A percentile compares a stretch with the other conserved stretches of the same genome.
These are phyloP conservation scores for Rauvolfia tetraphylla DNA, from an alignment of 257 asterid genomes.

Conservation along the genomic window DNA sequence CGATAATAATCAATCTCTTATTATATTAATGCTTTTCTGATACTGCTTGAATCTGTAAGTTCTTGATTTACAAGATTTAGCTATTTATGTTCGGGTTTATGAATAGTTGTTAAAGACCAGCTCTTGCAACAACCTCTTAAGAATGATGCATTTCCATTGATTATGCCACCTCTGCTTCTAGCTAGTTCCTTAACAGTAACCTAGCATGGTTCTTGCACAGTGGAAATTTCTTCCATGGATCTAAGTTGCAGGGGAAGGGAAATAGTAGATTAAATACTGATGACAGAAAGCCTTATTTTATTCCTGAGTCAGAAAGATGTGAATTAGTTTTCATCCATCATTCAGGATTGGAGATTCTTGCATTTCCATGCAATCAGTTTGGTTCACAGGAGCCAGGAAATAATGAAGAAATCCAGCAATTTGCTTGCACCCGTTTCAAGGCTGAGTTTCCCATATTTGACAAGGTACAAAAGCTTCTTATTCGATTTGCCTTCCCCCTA, in stretches of 20 bases:
- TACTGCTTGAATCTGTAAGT: no score
- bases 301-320: not conserved
- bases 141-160: not conserved
- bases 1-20: not conserved
- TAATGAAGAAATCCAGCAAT: conserved; percentile 70
- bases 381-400: conserved; percentile 90
- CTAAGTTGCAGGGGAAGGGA: not conserved
- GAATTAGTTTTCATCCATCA: not conserved
- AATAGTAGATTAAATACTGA: not conserved
- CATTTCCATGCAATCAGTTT: conserved; percentile 97
- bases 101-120: not conserved
- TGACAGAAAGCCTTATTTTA: not conserved
- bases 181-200: no score
- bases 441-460: conserved; percentile 87
- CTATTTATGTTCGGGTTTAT: not conserved
- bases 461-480: conserved; percentile 42
- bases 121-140: not conserved
- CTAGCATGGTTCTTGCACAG: not conserved
- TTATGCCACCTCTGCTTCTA: not conserved
- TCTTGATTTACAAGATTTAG: not conserved
- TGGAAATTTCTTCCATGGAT: not conserved
- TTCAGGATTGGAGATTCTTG: conserved; percentile 83
- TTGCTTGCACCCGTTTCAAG: conserved; percentile 88
- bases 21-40: not conserved
- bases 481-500: not conserved